Evolutionary conservation across 176 grass and related monocot species (phyloP).

Genomic region (Carex scoparia): DNA sequence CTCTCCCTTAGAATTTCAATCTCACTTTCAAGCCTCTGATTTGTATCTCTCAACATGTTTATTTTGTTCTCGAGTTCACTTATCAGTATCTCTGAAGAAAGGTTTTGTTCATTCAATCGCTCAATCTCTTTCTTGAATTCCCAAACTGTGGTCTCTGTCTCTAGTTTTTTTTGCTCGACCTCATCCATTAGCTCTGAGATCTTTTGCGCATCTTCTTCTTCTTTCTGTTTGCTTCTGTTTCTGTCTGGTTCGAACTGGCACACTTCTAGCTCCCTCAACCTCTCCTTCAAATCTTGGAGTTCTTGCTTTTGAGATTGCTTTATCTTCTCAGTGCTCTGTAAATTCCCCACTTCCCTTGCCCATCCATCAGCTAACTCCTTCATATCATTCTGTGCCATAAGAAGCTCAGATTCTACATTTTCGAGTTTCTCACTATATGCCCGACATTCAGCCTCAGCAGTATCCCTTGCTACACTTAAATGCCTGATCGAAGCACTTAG

Average conservation of each 20-base stretch:
- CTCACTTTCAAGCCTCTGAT: constrained; percentile 51
- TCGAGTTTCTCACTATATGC: constrained; percentile 44
- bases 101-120: constrained; percentile 51
- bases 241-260: constrained; percentile 27
- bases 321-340: constrained; percentile 54
- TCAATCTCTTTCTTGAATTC: constrained; percentile 57
- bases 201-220: constrained; percentile 39
- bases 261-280: constrained; percentile 52
- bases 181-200: constrained; percentile 22
- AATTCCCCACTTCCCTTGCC: constrained; percentile 49
- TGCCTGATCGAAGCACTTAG: constrained; percentile 40
- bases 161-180: constrained; percentile 37
- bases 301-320: constrained; percentile 50
- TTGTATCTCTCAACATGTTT: constrained; percentile 41
- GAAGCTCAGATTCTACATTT: constrained; percentile 56
- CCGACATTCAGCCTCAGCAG: constrained; percentile 43
- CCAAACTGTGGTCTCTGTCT: constrained; percentile 49
- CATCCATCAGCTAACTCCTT: constrained; percentile 71
- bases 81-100: constrained; percentile 44
- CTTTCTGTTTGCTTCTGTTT: constrained; percentile 53
- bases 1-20: constrained; percentile 46
- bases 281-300: constrained; percentile 52
- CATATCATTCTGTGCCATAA: constrained; percentile 45
- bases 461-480: constrained; percentile 55
- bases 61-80: constrained; percentile 43